Conservation (phyloP, 139 green algal species). For the Ettlia oleoabundans region DNA sequence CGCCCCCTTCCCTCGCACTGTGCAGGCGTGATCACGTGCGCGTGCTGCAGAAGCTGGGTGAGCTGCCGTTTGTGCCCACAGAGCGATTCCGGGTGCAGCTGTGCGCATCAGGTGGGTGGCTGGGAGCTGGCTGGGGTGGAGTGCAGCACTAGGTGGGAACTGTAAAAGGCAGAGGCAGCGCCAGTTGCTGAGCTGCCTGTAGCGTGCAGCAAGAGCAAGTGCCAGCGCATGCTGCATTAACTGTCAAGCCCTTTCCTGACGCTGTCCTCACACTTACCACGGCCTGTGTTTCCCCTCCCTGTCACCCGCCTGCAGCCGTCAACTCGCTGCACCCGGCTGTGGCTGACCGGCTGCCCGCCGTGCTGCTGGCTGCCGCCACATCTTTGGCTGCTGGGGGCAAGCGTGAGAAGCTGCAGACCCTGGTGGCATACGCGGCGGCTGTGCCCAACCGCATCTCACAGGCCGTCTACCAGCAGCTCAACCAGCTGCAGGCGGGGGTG, state of each 20-base stretch:
- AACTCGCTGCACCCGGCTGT: constrained; percentile 43
- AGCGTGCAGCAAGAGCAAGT: no score
- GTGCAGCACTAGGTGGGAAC: no score
- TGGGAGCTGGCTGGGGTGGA: no score
- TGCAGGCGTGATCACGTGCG: constrained; percentile 31
- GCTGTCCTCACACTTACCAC: no score
- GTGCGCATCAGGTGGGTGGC: constrained; percentile 14
- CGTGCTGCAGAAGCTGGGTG: constrained; percentile 39
- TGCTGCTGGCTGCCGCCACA: constrained; percentile 44
- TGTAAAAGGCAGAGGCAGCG: no score
- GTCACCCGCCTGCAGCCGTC: no score
- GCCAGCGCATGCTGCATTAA: no score
- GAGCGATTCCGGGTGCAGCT: constrained; percentile 51
- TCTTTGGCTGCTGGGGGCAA: constrained; percentile 41
- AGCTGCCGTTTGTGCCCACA: constrained; percentile 52
- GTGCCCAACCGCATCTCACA: constrained; percentile 50
- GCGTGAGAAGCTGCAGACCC: constrained; percentile 31
- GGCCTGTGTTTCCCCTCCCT: no score
- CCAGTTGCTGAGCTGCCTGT: no score
- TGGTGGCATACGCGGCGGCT: constrained; percentile 45
- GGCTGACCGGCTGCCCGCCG: constrained; percentile 36
- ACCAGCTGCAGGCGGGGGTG: constrained; percentile 45
- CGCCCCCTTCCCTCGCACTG: not conserved
- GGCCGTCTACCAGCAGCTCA: constrained; percentile 48
- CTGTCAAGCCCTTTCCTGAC: no score